These are phyloP conservation scores for Leishmania gerbilli DNA, from an alignment of 208 protist genomes.

Conservation along the genomic window DNA sequence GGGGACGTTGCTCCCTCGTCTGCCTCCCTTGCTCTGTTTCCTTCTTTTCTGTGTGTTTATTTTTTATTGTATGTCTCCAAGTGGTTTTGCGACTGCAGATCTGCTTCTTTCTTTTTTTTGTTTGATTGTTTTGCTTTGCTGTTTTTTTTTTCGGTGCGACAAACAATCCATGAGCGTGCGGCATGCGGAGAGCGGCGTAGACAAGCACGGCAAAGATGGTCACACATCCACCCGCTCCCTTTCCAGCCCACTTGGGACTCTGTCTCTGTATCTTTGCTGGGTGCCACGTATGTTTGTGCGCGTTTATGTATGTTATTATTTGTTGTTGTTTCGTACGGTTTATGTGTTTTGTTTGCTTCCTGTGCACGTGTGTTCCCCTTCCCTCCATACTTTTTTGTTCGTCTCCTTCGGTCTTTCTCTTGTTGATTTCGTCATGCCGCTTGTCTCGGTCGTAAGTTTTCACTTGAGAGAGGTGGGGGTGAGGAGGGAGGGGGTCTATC, in stretches of 20 bases:
- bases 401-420: not conserved
- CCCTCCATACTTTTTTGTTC: not conserved
- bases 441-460: not conserved
- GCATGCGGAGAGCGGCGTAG: not conserved
- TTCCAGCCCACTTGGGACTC: not conserved
- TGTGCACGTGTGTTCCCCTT: not conserved
- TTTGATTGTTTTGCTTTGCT: no score
- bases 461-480: not conserved
- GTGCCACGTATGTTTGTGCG: not conserved
- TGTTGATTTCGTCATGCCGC: not conserved
- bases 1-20: not conserved
- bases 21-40: not conserved
- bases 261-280: not conserved
- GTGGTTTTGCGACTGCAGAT: not conserved
- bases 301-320: not conserved
- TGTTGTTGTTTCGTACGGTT: not conserved
- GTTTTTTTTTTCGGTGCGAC: not conserved
- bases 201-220: not conserved
- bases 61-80: no score
- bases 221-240: not conserved
- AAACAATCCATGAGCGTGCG: not conserved
- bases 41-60: not conserved
- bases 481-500: not conserved
- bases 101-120: not conserved
- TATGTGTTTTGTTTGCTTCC: not conserved